Base-by-base conservation (phyloP, 495 filamentous ascomycete genomes). In the Platismatia glauca region DNA sequence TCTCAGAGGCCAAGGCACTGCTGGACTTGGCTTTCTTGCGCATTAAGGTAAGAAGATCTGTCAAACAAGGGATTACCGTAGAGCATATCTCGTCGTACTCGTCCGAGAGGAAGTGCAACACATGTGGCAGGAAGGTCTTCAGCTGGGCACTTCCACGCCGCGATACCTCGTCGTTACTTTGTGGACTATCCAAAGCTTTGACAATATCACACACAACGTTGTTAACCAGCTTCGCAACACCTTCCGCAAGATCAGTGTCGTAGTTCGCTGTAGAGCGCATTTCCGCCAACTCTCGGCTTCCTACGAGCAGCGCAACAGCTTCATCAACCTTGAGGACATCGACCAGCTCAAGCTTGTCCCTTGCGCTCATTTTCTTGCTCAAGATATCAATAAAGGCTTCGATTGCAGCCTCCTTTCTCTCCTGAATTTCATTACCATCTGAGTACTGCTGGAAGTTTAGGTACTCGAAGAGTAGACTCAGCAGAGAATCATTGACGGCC, bases 71-170 rank as follows among this genome's bases (percentile, higher is more conserved):
- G 65, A 97, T 95, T 60, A 97, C 89, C 9, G 89, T 93, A 46
- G 91, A 93, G 74, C 93, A 97, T 63, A 97, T 85, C 71, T 99
- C 94, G 73, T 99, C 94, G 69, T 90, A 99, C 74, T 99, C 92
- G 71, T 99, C 95, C 29, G 90, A 89, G 72, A 99, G 95, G 77
- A 95, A 95, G 41, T 91, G 88, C 34, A 99, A 76, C 24, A 97
- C 80, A 58, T 89, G 84, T 3, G 91, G 90, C 53, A 95, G 74
- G 72, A 99, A 96, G 52, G 80, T 80, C 68, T 88, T 87, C 35
- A 97, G 74, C 50, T 93, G 63, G 35, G 78, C 73, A 38, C 55
- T 63, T 18, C 62, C 68, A 33, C 60, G 68, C 20, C 57, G 38
- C 22, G 56, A 61, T 33, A 65, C 43, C 9, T 53, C 46, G 33